Evolutionary conservation across 225 moss, liverwort and hornwort species (phyloP), one percentile per base, ranked within the genome.

Genomic region (Antitrichia curtipendula): DNA sequence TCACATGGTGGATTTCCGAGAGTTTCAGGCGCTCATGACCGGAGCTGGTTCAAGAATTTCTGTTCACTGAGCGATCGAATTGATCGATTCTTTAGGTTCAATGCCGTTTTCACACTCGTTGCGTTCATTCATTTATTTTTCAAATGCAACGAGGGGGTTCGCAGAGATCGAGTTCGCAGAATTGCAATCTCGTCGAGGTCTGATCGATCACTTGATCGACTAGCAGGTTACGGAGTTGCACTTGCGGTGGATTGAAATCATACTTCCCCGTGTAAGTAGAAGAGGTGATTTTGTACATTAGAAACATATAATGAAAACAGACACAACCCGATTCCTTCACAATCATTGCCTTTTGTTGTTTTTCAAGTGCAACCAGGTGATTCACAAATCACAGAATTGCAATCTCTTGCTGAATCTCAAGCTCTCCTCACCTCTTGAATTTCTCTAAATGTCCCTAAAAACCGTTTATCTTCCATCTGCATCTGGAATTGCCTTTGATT

Each of bases 11-110:
- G 66, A 87, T 69, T 87, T 89, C 66, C 50, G 52, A 63, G 91
- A 91, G 49, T 87, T 91, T 64, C 71, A 91, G 66, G 78, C 74
- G 15, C 71, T 91, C 65, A 87, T 91, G 86, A 68, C 3, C 24
- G 73, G 47, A 50, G 17, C 47, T 25, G 38, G 12, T 49, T 49
- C 49, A 21, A 47, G 47, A 53, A 63, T 41, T 81, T 62, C 14
- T 36, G 82, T 75, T 13, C 43, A 43, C 38, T 82, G 27, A 82
- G 29, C 54, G 27, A 49, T 49, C 49, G 49, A 49, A 50, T 25
- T 50, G 36, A n/a, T 36, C 47, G 18, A 50, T 82, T 81, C 36
- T 17, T 49, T 81, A 64, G 50, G 12, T 50, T 36, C 64, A 64
- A 17, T 81, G 34, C n/a, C n/a, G n/a, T 21, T 34, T 47, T 47